phyloP scores from a whole-genome alignment of 306 rosid genomes.

The Quercus alba region DNA sequence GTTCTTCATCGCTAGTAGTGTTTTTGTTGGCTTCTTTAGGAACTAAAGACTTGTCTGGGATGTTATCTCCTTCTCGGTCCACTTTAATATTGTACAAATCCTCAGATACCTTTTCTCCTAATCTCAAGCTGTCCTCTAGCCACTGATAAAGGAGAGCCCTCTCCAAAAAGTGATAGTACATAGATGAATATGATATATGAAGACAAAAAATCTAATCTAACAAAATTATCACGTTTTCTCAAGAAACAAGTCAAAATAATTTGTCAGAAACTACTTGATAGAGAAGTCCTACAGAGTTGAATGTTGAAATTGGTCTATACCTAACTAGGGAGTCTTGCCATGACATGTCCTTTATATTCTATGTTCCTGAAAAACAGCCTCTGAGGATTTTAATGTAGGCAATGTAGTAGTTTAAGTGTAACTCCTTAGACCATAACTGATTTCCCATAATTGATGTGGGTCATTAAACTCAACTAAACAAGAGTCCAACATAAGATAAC shows the following conservation, averaged over 20 bases:
- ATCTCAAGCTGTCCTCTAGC: slow-evolving; percentile 81
- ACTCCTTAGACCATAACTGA: background rate
- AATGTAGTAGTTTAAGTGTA: background rate
- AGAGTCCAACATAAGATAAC: background rate
- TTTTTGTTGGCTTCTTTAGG: no score
- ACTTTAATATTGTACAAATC: slow-evolving; percentile 49
- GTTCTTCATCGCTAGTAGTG: no score
- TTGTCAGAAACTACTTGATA: background rate
- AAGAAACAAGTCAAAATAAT: background rate
- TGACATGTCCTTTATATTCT: background rate
- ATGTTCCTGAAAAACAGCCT: background rate
- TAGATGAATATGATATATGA: background rate
- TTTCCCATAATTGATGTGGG: background rate
- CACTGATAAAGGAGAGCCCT: slow-evolving; percentile 61
- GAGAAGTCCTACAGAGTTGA: background rate
- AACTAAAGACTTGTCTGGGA: slow-evolving; percentile 17
- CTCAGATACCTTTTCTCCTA: slow-evolving; percentile 67
- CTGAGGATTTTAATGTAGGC: background rate
- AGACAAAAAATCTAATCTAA: background rate
- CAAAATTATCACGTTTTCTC: background rate
- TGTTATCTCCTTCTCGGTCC: slow-evolving; percentile 32
- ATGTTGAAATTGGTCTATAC: background rate
- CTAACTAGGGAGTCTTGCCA: background rate
- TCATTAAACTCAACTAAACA: background rate
- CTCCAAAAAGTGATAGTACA: slow-evolving; percentile 35